Evolutionary conservation across 2,329 filamentous ascomycete genomes (phyloP).

Genomic region (Fusarium paranaense): DNA sequence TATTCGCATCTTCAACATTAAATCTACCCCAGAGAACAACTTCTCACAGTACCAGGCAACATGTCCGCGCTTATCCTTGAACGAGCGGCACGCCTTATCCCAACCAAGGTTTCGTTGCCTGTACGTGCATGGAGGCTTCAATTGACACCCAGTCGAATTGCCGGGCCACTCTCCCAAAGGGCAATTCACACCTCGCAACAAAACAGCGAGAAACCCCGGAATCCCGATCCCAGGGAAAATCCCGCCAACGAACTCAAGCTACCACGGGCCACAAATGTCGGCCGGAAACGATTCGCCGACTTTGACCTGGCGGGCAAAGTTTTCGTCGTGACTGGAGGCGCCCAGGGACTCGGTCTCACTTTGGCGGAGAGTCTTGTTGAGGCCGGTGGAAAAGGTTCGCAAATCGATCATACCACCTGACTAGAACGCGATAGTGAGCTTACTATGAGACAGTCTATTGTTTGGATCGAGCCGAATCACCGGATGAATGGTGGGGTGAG

Average conservation of each 20-base stretch:
- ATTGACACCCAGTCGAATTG: background rate
- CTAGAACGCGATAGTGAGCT: background rate
- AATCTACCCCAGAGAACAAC: background rate
- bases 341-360: conserved; percentile 77
- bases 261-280: conserved; percentile 30
- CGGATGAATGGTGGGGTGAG: conserved; percentile 67
- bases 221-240: conserved; percentile 41
- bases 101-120: background rate
- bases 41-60: background rate
- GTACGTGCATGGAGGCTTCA: background rate
- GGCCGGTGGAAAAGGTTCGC: conserved; percentile 75
- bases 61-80: conserved; percentile 15
- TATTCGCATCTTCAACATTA: background rate
- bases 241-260: conserved; percentile 18
- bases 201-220: conserved; percentile 25
- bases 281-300: conserved; percentile 66
- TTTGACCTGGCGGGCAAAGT: conserved; percentile 77
- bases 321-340: conserved; percentile 78
- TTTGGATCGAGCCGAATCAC: conserved; percentile 63
- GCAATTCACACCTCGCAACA: conserved; percentile 12
- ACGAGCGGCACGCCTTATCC: background rate
- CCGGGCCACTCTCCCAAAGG: background rate
- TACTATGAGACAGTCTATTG: conserved; percentile 61
- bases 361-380: conserved; percentile 80
- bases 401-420: background rate